Conservation (phyloP, 208 protist genomes). For the Leishmania arabica region DNA sequence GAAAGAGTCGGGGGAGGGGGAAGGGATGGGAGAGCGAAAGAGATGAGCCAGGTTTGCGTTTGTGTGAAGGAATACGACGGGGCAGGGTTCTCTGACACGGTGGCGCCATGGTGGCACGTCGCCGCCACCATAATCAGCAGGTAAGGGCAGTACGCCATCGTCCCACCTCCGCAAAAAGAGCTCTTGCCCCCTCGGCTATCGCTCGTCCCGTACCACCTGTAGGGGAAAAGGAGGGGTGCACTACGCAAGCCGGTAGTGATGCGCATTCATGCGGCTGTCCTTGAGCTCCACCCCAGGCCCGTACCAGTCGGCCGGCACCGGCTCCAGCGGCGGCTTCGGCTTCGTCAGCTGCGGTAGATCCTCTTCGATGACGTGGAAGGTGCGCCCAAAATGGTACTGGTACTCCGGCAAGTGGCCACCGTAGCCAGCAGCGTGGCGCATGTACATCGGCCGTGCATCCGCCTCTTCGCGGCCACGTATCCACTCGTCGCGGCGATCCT, state of each 20-base stretch:
- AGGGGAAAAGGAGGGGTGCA: neutral
- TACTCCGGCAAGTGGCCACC: conserved; percentile 80
- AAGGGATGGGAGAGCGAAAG: neutral
- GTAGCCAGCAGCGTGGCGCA: conserved; percentile 75
- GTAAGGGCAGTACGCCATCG: neutral
- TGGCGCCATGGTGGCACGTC: neutral
- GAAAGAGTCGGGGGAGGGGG: neutral
- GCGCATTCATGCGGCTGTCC: conserved; percentile 62
- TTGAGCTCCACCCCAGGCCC: conserved; percentile 58
- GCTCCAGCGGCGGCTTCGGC: conserved; percentile 44
- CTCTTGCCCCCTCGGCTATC: neutral
- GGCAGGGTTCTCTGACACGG: neutral
- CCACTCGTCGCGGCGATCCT: conserved; percentile 82
- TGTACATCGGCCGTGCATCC: conserved; percentile 57
- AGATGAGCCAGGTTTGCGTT: neutral
- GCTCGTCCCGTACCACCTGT: neutral
- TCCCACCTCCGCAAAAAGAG: neutral
- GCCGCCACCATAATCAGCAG: conserved; percentile 1
- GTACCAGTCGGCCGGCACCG: conserved; percentile 51
- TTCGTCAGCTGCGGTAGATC: conserved; percentile 72
- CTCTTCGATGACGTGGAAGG: conserved; percentile 90
- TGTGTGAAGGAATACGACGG: neutral
- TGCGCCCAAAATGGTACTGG: conserved; percentile 78
- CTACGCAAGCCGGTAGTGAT: conserved; percentile 79
- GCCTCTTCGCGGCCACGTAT: conserved; percentile 61